Evolutionary conservation across 2,329 filamentous ascomycete genomes (phyloP).

Genomic region (Bimuria novae-zelandiae): DNA sequence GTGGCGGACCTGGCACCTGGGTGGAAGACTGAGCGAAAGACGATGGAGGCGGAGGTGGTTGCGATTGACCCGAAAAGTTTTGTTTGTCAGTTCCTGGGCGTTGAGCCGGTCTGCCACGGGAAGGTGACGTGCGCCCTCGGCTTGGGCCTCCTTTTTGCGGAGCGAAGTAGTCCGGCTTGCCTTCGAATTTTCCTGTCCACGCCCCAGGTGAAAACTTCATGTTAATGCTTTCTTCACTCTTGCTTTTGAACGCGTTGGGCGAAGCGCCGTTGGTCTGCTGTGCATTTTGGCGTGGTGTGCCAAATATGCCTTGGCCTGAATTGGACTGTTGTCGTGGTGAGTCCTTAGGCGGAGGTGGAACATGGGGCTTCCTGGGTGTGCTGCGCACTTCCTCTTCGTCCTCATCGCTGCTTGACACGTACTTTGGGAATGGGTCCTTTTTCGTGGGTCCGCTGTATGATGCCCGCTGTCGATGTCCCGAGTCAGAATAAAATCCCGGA

Average conservation of each 20-base stretch:
- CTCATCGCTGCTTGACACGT: constrained; percentile 38
- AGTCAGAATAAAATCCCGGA: constrained; percentile 36
- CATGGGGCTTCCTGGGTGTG: constrained; percentile 17
- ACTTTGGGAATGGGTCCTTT: constrained; percentile 30
- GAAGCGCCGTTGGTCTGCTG: constrained; percentile 19
- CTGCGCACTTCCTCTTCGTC: constrained; percentile 28
- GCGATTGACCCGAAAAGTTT: constrained; percentile 21
- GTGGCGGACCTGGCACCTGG: constrained; percentile 35
- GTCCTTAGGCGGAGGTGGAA: constrained; percentile 19
- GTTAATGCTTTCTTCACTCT: constrained; percentile 56
- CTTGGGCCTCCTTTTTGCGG: constrained; percentile 29
- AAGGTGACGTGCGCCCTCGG: constrained; percentile 38
- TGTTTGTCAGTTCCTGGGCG: constrained; percentile 26
- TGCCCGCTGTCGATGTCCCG: constrained; percentile 34
- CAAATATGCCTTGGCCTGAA: constrained; percentile 23
- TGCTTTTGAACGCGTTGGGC: constrained; percentile 46
- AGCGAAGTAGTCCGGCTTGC: constrained; percentile 50
- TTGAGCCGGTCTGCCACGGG: constrained; percentile 33
- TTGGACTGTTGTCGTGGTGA: constrained; percentile 20
- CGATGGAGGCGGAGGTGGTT: constrained; percentile 26
- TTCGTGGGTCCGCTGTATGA: constrained; percentile 28
- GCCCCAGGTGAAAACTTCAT: constrained; percentile 54
- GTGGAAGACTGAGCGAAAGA: constrained; percentile 20
- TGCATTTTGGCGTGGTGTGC: constrained; percentile 23
- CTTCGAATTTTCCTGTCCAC: constrained; percentile 53